Percentiles rank a stretch among this genome's conserved stretches.
Conservation (phyloP, 2,329 filamentous ascomycete genomes). For the Elsinoe perseae region DNA sequence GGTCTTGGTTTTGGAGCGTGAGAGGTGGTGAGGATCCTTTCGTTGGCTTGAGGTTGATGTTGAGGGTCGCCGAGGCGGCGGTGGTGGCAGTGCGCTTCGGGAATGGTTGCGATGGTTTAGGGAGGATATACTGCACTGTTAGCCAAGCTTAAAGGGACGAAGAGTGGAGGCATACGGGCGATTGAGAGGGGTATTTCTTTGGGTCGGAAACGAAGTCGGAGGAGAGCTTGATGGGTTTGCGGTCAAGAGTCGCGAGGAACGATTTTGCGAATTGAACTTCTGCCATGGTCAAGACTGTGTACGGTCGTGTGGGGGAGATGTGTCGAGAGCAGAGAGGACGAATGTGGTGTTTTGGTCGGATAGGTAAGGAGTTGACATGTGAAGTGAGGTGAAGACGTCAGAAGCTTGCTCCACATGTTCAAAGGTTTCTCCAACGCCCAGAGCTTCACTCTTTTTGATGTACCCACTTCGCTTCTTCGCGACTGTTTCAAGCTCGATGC, state of each 20-base stretch:
- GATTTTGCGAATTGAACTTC: constrained; percentile 77
- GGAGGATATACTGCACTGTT: constrained; percentile 57
- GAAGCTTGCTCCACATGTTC: constrained; percentile 3
- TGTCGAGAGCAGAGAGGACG: neutral
- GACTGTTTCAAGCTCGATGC: constrained; percentile 13
- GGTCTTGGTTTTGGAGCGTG: constrained; percentile 51
- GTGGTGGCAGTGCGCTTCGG: constrained; percentile 46
- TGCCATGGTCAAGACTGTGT: constrained; percentile 20
- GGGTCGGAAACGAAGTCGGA: constrained; percentile 86
- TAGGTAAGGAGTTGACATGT: neutral
- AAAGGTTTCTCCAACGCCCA: constrained; percentile 13
- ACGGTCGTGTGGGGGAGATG: neutral
- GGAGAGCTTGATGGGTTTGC: constrained; percentile 71
- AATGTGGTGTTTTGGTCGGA: neutral
- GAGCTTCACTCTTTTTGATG: constrained; percentile 10
- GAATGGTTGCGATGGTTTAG: constrained; percentile 50
- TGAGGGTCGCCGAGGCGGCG: constrained; percentile 30
- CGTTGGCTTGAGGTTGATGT: constrained; percentile 63
- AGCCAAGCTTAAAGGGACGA: constrained; percentile 17
- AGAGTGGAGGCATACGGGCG: constrained; percentile 51
- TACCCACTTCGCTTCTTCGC: constrained; percentile 1
- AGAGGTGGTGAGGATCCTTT: constrained; percentile 67
- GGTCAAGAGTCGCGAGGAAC: constrained; percentile 74
- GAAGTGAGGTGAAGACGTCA: constrained; percentile 12
- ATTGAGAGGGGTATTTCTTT: constrained; percentile 64